Evolutionary conservation across 768 basidiomycete genomes (phyloP), one percentile per base, ranked within the genome.

Genomic region (Stropharia rugosoannulata): DNA sequence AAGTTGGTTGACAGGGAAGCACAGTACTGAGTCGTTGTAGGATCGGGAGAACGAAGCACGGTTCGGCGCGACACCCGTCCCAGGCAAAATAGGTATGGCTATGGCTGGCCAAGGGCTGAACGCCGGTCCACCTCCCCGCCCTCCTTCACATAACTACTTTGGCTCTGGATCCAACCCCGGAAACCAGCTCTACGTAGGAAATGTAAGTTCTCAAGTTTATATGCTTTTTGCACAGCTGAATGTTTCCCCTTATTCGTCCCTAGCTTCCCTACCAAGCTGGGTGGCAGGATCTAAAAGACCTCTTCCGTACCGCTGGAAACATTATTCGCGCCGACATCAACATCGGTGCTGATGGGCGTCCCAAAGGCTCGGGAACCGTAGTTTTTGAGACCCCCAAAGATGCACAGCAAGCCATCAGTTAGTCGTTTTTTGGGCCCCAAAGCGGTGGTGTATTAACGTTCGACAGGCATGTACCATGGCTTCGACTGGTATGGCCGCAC

Each of bases 271-370:
- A 92, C 67, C 93, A 95, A 74, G 95, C 94, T n/a, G 93, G 93
- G 29, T 99, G 96, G 96, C 96, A 99, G 69, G 96, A 98, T 69
- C 75, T 98, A 54, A 98, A 98, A 67, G 96, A 98, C 70, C 77
- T 98, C 27, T 98, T 98, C 87, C 87, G 96, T 54, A 85, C 92
- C 27, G 92, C 96, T 43, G 96, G 96, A 6, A 91, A 93, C 66
- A 95, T 99, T 62, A 85, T 98, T 60, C 86, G 96, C 44, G 94
- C 96, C 54, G 96, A 98, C 69, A 93, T 98, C 59, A 95, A 95
- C 62, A 89, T 96, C 55, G 93, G 91, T 56, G 85, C 87, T 18
- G 94, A 97, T 70, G 95, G 95, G 25, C 83, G 87, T 11, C 95
- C 96, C 13, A 96, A 97, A 69, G 96, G 96, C 18, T 96, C 92